Percentiles rank a stretch among this genome's conserved stretches.
Evolutionary conservation across 2,329 filamentous ascomycete species (phyloP).

Genomic region (Aspergillus felis): DNA sequence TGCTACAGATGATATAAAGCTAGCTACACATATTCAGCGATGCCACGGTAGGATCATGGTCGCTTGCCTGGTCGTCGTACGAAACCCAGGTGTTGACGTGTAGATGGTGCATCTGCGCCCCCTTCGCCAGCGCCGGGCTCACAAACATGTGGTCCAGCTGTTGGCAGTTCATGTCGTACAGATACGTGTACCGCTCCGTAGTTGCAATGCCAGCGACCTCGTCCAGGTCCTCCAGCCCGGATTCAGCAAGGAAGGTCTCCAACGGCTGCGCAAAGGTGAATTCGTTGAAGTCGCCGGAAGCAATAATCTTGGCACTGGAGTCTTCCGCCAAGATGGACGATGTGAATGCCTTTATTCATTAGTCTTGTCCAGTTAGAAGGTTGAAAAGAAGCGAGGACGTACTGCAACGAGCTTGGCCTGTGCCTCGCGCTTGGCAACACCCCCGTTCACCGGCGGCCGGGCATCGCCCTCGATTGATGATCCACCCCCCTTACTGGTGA

Average conservation of each 20-base stretch:
- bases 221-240: conserved; percentile 60
- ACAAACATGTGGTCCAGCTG: conserved; percentile 68
- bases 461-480: conserved; percentile 62
- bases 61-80: conserved; percentile 55
- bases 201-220: conserved; percentile 51
- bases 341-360: conserved; percentile 47
- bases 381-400: conserved; percentile 7
- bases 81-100: conserved; percentile 68
- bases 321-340: conserved; percentile 55
- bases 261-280: conserved; percentile 62
- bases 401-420: conserved; percentile 59
- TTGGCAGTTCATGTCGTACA: conserved; percentile 66
- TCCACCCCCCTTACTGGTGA: conserved; percentile 62
- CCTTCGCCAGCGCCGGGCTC: conserved; percentile 49
- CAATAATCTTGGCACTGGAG: conserved; percentile 54
- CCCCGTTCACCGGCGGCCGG: conserved; percentile 63
- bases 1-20: no score
- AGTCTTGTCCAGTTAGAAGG: neutral
- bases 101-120: conserved; percentile 55
- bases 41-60: conserved; percentile 67
- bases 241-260: conserved; percentile 49
- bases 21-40: conserved; percentile 53
- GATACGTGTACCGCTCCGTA: conserved; percentile 65
- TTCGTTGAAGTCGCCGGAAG: conserved; percentile 70
- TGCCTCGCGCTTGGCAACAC: conserved; percentile 52